Evolutionary conservation across 176 grass and related monocot species (phyloP), one percentile per base, ranked within the genome.

Genomic region (Carex kokanica): DNA sequence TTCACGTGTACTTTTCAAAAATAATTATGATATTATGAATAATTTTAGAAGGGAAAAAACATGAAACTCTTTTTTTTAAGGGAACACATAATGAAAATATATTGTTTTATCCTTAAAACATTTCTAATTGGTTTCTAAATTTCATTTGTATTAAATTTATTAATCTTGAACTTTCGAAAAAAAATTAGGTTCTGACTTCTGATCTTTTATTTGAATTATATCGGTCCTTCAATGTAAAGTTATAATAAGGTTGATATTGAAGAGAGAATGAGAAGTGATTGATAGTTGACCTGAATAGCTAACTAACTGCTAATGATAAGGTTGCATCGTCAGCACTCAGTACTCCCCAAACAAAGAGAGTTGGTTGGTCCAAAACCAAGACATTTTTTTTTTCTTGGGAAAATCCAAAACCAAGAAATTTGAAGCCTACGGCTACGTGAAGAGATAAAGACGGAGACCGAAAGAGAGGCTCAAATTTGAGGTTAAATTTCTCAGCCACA

Each of bases 381-480:
- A 73, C 40, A 43, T 8, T 43, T 8, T 43, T 8, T 43, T 43
- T 43, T 43, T 43, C 41, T 43, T 43, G 6, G 7, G 41, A 43
- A 43, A 43, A 43, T 43, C 41, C 41, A 43, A 47, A 47, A 47
- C 45, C 45, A 58, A 58, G 4, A 56, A n/a, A 52, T 51, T 15
- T 72, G 8, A 49, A 73, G 36, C 40, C 69, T 49, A 73, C 40
- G 36, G n/a, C 69, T 49, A 73, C 40, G 11, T 25, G 38, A 74
- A 74, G 5, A 74, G 70, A 74, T 51, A 74, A 51, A 74, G 70
- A 74, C 3, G 49, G 41, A 51, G 41, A 24, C 41, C 24, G 11
- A 73, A 51, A 74, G 41, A 68, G 31, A 74, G 70, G 70, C 70
- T 51, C 41, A 51, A 49, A 13, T 73, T 49, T 47, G 40, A 73